Evolutionary conservation across 2,329 filamentous ascomycete species (phyloP).

Genomic region (Alternaria burnsii): DNA sequence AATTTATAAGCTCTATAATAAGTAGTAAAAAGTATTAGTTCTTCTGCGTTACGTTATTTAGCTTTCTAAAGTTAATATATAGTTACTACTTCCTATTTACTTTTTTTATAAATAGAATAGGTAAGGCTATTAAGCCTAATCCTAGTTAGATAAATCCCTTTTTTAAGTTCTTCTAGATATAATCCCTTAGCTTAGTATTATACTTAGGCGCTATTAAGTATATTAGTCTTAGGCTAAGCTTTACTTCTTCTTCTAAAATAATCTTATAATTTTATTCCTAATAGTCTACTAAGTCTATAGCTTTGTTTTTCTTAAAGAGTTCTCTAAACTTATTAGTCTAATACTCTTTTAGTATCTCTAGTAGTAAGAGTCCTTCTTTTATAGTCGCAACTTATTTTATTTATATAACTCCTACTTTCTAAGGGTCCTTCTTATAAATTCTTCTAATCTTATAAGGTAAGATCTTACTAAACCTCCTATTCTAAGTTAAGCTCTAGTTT

Average conservation of each 20-base stretch:
- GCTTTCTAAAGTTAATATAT: conserved; percentile 1
- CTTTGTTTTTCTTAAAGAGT: too few relatives aligned
- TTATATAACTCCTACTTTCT: not conserved
- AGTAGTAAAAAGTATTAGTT: conserved; percentile 1
- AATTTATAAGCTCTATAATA: not conserved
- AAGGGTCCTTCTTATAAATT: conserved; percentile 2
- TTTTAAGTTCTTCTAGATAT: too few relatives aligned
- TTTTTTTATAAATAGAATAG: too few relatives aligned
- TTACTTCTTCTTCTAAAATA: too few relatives aligned
- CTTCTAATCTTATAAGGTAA: not conserved
- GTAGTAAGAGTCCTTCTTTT: not conserved
- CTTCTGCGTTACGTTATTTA: not conserved
- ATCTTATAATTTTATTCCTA: too few relatives aligned
- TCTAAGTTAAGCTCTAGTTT: not conserved
- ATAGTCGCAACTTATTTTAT: not conserved
- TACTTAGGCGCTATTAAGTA: not conserved
- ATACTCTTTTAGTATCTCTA: conserved; percentile 3
- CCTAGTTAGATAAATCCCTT: too few relatives aligned
- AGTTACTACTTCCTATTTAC: too few relatives aligned
- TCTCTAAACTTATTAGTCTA: not conserved
- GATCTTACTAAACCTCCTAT: not conserved
- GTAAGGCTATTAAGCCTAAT: too few relatives aligned
- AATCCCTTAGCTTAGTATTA: too few relatives aligned
- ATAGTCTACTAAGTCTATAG: too few relatives aligned
- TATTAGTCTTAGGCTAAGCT: too few relatives aligned